phyloP scores from a whole-genome alignment of 2,329 filamentous ascomycete species.

The Trichoderma hamatum region DNA sequence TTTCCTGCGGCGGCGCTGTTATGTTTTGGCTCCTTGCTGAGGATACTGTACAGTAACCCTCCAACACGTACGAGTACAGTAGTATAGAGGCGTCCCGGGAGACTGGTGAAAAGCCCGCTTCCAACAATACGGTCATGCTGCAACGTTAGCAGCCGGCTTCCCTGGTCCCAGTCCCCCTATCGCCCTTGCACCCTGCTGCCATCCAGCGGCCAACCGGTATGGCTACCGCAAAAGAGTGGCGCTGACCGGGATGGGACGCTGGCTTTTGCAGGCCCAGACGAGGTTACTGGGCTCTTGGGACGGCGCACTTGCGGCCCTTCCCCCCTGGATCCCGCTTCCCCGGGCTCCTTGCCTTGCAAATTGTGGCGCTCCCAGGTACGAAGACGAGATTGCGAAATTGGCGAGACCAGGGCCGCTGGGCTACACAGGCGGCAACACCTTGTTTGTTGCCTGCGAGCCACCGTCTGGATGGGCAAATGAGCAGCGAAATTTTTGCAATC shows the following conservation, averaged over 20 bases:
- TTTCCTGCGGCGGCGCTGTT: background rate
- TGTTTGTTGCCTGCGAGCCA: background rate
- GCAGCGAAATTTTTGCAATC: background rate
- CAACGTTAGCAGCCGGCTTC: background rate
- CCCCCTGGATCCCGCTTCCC: slow-evolving; percentile 25
- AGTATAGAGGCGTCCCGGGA: slow-evolving; percentile 11
- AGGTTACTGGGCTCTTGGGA: slow-evolving; percentile 1
- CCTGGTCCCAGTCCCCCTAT: slow-evolving; percentile 5
- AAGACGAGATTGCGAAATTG: slow-evolving; percentile 17
- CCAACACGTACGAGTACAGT: no score
- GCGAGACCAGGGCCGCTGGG: background rate
- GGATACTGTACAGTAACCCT: no score
- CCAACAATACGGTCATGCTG: background rate
- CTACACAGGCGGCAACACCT: background rate
- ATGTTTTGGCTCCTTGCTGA: background rate
- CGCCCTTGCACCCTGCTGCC: slow-evolving; percentile 2
- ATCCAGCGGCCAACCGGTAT: slow-evolving; percentile 5
- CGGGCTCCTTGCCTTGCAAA: slow-evolving; percentile 10
- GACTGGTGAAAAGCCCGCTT: slow-evolving; percentile 11
- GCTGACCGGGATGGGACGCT: background rate
- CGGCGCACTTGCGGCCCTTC: background rate
- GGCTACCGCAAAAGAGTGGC: background rate
- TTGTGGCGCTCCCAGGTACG: slow-evolving; percentile 12
- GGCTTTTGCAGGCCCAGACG: background rate
- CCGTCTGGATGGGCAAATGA: background rate